A percentile compares a stretch with the other conserved stretches of the same genome.
These are phyloP conservation scores for Apiospora rasikravindrae DNA, from an alignment of 2,329 filamentous ascomycete species.

Conservation along the genomic window DNA sequence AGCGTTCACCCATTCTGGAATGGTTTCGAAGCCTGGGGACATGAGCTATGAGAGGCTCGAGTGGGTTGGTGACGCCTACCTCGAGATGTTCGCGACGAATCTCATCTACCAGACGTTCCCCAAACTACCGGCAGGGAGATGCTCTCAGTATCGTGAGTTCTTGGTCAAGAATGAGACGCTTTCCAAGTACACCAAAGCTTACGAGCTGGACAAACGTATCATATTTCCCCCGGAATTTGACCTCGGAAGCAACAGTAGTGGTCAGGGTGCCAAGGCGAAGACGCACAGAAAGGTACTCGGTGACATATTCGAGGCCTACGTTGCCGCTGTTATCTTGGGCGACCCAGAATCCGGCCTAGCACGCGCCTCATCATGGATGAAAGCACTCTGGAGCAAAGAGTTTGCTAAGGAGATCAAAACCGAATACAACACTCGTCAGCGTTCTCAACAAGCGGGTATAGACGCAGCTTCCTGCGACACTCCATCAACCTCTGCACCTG, in stretches of 20 bases:
- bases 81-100: conserved; percentile 76
- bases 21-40: conserved; percentile 41
- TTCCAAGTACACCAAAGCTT: conserved; percentile 69
- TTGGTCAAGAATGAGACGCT: conserved; percentile 84
- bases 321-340: conserved; percentile 77
- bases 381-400: conserved; percentile 72
- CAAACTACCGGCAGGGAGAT: conserved; percentile 67
- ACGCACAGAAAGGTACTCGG: conserved; percentile 75
- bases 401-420: conserved; percentile 60
- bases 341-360: conserved; percentile 66
- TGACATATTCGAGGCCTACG: conserved; percentile 90
- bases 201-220: conserved; percentile 71
- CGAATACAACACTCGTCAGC: conserved; percentile 32
- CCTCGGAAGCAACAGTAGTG: conserved; percentile 39
- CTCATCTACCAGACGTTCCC: conserved; percentile 78
- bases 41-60: conserved; percentile 82
- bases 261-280: conserved; percentile 51
- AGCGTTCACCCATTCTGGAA: conserved; percentile 70
- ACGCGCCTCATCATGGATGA: conserved; percentile 73
- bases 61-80: conserved; percentile 86
- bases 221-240: conserved; percentile 57
- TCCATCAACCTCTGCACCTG: conserved; percentile 15
- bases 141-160: conserved; percentile 77
- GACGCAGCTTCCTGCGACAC: too few relatives aligned
- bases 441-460: conserved; percentile 25